Percentiles rank a stretch among this genome's conserved stretches.
phyloP scores from a whole-genome alignment of 1,284 basidiomycete species.

The Gomphus sp. region DNA sequence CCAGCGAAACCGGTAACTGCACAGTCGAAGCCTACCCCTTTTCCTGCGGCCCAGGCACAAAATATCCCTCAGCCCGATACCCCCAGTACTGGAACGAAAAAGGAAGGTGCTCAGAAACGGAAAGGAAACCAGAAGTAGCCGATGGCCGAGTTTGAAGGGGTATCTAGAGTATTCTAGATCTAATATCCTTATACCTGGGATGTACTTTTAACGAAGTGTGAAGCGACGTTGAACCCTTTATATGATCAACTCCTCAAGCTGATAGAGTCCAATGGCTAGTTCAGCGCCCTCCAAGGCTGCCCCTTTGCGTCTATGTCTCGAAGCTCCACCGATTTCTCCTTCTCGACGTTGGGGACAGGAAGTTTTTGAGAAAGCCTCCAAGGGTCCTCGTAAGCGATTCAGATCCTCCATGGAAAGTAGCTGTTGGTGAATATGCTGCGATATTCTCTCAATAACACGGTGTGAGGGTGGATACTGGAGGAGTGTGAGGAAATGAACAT shows the following conservation, averaged over 20 bases:
- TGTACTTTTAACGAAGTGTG: neutral
- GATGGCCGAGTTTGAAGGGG: neutral
- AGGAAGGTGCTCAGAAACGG: conserved; percentile 4
- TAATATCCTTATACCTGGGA: neutral
- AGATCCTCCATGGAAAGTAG: conserved; percentile 37
- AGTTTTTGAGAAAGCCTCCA: conserved; percentile 50
- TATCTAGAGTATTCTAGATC: neutral
- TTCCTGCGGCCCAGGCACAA: neutral
- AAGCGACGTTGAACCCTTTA: neutral
- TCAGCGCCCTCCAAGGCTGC: conserved; percentile 37
- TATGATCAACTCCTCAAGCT: conserved; percentile 49
- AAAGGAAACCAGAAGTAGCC: conserved; percentile 5
- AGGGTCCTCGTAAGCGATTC: conserved; percentile 45
- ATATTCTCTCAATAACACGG: conserved; percentile 36
- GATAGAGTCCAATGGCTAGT: conserved; percentile 53
- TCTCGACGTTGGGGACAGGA: conserved; percentile 34
- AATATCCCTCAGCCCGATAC: neutral
- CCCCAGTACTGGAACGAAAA: neutral
- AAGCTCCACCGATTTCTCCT: conserved; percentile 35
- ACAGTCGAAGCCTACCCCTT: neutral
- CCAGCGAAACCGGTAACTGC: neutral
- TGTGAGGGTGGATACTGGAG: conserved; percentile 52
- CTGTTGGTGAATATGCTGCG: conserved; percentile 44
- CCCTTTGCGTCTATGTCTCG: conserved; percentile 46
- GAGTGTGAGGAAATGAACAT: conserved; percentile 57